These are phyloP conservation scores for Diplogelasinospora grovesii DNA, from an alignment of 495 filamentous ascomycete genomes.

Conservation along the genomic window DNA sequence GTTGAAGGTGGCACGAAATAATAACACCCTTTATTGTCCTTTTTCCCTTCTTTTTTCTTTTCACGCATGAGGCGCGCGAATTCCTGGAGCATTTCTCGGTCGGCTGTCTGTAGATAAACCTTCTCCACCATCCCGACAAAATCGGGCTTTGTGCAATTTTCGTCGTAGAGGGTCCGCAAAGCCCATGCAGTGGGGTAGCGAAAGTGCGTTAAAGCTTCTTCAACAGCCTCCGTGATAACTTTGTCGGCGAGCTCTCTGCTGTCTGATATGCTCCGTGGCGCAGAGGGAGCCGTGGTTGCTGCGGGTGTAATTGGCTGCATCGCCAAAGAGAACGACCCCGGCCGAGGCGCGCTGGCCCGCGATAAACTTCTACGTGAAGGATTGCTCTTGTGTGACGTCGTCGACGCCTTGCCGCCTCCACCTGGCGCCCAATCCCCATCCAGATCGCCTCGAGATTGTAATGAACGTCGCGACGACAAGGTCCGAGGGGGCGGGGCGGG, in stretches of 20 bases:
- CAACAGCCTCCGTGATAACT: constrained; percentile 34
- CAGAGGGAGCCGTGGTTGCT: constrained; percentile 5
- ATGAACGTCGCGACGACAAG: constrained; percentile 11
- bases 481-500: background rate
- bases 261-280: constrained; percentile 17
- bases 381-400: constrained; percentile 10
- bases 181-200: constrained; percentile 51
- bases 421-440: constrained; percentile 17
- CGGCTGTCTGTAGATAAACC: constrained; percentile 40
- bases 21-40: constrained; percentile 38
- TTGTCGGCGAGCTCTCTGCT: constrained; percentile 26
- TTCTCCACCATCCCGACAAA: constrained; percentile 43
- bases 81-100: constrained; percentile 32
- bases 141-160: constrained; percentile 31
- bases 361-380: constrained; percentile 17
- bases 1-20: constrained; percentile 39
- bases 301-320: constrained; percentile 11
- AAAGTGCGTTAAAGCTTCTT: constrained; percentile 40
- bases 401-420: constrained; percentile 5
- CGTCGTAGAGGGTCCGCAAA: constrained; percentile 46
- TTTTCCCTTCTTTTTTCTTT: constrained; percentile 45
- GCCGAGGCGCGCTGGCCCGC: constrained; percentile 14
- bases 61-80: constrained; percentile 35
- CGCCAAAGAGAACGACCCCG: constrained; percentile 10
- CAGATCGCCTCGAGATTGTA: constrained; percentile 11